Evolutionary conservation across 2,329 filamentous ascomycete species (phyloP), one percentile per base, ranked within the genome.

Genomic region (Chaetoscypha palmicola): DNA sequence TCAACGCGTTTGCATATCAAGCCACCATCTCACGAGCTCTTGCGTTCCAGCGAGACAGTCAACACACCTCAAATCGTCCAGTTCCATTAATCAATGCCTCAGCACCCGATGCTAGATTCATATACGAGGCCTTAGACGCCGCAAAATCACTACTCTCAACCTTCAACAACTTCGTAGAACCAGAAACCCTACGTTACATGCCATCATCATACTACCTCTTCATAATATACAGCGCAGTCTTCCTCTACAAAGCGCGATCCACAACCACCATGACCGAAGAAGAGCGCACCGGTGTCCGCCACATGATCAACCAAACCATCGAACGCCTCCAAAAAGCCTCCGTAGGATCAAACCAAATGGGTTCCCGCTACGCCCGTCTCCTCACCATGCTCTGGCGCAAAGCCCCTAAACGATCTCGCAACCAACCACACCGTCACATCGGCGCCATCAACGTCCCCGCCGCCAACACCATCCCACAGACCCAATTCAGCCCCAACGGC

Each of bases 1-100:
- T 82, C 38, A 86, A 85, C 46, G 82, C 83, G 0, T 87, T 86
- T 57, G 83, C 82, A 1, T 86, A 86, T 52, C 83, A 87, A 58
- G 82, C 83, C 2, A 83, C 80, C 1, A 77, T 75, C 38, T 77
- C 64, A 53, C 74, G 71, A 56, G 73, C 62, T 43, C 38, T 60
- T 12, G 55, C 54, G 5, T 54, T 51, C 19, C 53, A 58, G 33
- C 51, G 53, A 24, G 52, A 58, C 20, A 57, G 52, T 32, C 51
- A 57, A 38, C 56, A 66, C 66, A 5, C 77, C 73, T 55, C 68
- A 65, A 54, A 51, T 34, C 48, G 53, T 8, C 43, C 51, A 11
- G 47, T 58, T 22, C 54, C 55, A 11, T 46, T 56, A 9, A 58
- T 60, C 32, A 55, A 58, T 38, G 74, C 78, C 44, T 67, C 81